Conservation (phyloP, 192 early-diverging fungal species). For the Entomortierella beljakovae region DNA sequence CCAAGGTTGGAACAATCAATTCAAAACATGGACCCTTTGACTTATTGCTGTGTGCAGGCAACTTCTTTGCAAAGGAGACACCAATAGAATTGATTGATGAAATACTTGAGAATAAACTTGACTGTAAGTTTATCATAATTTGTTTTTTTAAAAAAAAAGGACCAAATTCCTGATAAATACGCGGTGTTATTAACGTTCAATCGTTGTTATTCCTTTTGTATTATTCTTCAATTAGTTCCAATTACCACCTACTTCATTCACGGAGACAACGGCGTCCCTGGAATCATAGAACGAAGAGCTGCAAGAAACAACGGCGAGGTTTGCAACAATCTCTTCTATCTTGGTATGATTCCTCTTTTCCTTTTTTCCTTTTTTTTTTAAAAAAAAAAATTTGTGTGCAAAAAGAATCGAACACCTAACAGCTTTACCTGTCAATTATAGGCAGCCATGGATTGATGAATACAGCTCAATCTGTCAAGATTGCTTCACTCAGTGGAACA, state of each 20-base stretch:
- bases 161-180: no score
- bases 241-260: slow-evolving; percentile 81
- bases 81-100: slow-evolving; percentile 60
- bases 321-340: slow-evolving; percentile 78
- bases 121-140: slow-evolving; percentile 21
- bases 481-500: slow-evolving; percentile 70
- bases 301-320: slow-evolving; percentile 74
- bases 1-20: slow-evolving; percentile 81
- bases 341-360: slow-evolving; percentile 63
- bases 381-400: background rate
- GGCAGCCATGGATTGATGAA: slow-evolving; percentile 62
- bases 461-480: slow-evolving; percentile 69
- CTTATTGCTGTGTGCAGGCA: slow-evolving; percentile 81
- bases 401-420: background rate
- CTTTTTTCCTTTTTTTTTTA: background rate
- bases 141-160: background rate
- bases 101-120: slow-evolving; percentile 67
- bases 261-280: slow-evolving; percentile 73
- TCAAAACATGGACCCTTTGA: slow-evolving; percentile 91
- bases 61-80: slow-evolving; percentile 75
- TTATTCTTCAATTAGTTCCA: slow-evolving; percentile 59
- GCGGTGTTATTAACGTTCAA: no score
- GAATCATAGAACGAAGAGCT: slow-evolving; percentile 62
- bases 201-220: background rate
- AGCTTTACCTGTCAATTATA: background rate